Base-by-base conservation (phyloP, 441 rosid genomes). In the Capsella rubella region DNA sequence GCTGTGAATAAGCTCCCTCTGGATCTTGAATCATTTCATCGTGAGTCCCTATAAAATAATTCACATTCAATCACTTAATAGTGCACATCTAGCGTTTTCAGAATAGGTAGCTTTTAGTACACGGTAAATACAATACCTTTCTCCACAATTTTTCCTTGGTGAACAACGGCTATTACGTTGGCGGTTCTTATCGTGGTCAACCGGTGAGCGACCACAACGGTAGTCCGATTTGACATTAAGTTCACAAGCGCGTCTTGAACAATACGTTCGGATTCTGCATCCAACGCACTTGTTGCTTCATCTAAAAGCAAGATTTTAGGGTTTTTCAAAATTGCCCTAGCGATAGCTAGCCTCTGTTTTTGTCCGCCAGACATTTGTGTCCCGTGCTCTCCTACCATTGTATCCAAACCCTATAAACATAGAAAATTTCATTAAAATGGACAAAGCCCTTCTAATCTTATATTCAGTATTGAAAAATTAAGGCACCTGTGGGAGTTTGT, bases 361-460 rank as follows among this genome's bases (percentile, higher is more conserved):
- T 92, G 96, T 2, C 97, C 96, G 4, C 96, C 96, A 1, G 93
- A 89, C 87, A 91, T 69, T 71, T 87, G 93, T 66, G 84, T 86
- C 58, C 92, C 97, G 53, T 86, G 93, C 72, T 91, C 97, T 3
- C 97, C 93, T 5, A 87, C 95, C 90, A 81, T 84, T 5, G 97
- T 91, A 31, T 87, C 84, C 47, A 91, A 83, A 37, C 93, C 93
- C 93, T 89, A 15, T 3, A 11, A 56, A 16, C 52, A 37, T 37
- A 40, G 25, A 39, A 8, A 27, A 25, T 9, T n/a, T 8, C 13
- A 11, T 32, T 31, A 14, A 28, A 29, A 4, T 5, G 7, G 4
- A 29, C 18, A 32, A 13, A 3, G 12, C 4, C 14, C n/a, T 39
- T 13, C 8, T 28, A 28, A 7, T 28, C 21, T 6, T 18, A 31